These are phyloP conservation scores for Amanita inopinata DNA, from an alignment of 768 basidiomycete genomes.

Conservation along the genomic window DNA sequence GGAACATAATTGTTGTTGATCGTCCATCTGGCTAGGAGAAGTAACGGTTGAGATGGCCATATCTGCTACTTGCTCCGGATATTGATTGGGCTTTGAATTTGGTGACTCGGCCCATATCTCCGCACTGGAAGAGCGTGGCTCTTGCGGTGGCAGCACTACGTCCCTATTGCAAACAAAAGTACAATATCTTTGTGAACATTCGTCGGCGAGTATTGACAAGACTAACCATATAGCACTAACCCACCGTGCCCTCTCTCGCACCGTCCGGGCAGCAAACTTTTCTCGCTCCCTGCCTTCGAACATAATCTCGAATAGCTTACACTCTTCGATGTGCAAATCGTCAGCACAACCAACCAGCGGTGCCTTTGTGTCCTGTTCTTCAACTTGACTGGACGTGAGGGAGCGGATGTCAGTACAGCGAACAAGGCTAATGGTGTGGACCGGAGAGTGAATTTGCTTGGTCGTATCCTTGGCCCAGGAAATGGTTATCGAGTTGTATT, in stretches of 20 bases:
- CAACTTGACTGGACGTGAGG: conserved; percentile 31
- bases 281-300: conserved; percentile 45
- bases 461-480: conserved; percentile 10
- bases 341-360: conserved; percentile 29
- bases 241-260: conserved; percentile 62
- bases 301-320: conserved; percentile 53
- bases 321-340: conserved; percentile 19
- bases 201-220: neutral
- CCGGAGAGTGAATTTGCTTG: conserved; percentile 21
- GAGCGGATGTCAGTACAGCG: conserved; percentile 60
- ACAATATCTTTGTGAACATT: neutral
- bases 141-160: conserved; percentile 34
- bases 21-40: too few relatives aligned
- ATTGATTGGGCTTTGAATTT: neutral
- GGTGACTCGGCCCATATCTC: neutral
- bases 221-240: conserved; percentile 65
- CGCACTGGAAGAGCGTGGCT: conserved; percentile 6
- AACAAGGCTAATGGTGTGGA: conserved; percentile 37
- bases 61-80: too few relatives aligned
- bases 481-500: conserved; percentile 20
- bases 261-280: conserved; percentile 52
- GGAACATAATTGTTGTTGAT: neutral
- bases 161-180: conserved; percentile 35
- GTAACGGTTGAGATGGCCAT: neutral
- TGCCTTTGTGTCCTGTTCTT: conserved; percentile 30